Evolutionary conservation across 1,284 basidiomycete species (phyloP).

Genomic region (Rhodotorula sp.): DNA sequence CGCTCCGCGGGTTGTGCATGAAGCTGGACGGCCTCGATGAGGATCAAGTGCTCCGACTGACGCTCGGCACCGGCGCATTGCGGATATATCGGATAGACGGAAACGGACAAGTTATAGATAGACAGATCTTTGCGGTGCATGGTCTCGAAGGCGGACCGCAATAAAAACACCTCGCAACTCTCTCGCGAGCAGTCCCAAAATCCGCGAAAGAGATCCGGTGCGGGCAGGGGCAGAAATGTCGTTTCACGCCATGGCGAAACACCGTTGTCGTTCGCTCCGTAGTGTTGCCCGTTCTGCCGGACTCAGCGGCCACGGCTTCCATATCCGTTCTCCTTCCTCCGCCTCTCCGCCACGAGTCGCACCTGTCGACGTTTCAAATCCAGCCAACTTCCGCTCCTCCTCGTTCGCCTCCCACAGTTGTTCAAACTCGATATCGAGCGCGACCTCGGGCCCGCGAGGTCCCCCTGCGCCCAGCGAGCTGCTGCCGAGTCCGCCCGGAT

Average conservation of each 20-base stretch:
- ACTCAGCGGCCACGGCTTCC: constrained; percentile 19
- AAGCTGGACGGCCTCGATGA: constrained; percentile 13
- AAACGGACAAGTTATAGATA: constrained; percentile 7
- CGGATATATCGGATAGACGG: constrained; percentile 13
- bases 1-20: constrained; percentile 21
- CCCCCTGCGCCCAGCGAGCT: background rate
- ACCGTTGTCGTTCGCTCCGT: constrained; percentile 31
- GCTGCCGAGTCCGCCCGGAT: background rate
- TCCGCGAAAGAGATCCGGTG: too few relatives aligned
- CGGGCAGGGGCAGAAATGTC: background rate
- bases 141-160: constrained; percentile 18
- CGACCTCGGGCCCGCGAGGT: constrained; percentile 18
- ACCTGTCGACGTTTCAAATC: background rate
- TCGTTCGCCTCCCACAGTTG: constrained; percentile 87
- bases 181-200: background rate
- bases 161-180: background rate
- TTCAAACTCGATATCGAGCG: constrained; percentile 80
- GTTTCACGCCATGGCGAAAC: constrained; percentile 19
- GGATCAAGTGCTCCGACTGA: constrained; percentile 11
- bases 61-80: constrained; percentile 21
- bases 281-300: constrained; percentile 31
- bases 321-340: background rate
- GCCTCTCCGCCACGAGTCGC: background rate
- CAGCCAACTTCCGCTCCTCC: constrained; percentile 62
- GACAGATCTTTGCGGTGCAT: constrained; percentile 6